These are phyloP conservation scores for Malus sylvestris DNA, from an alignment of 306 rosid species.

Conservation along the genomic window DNA sequence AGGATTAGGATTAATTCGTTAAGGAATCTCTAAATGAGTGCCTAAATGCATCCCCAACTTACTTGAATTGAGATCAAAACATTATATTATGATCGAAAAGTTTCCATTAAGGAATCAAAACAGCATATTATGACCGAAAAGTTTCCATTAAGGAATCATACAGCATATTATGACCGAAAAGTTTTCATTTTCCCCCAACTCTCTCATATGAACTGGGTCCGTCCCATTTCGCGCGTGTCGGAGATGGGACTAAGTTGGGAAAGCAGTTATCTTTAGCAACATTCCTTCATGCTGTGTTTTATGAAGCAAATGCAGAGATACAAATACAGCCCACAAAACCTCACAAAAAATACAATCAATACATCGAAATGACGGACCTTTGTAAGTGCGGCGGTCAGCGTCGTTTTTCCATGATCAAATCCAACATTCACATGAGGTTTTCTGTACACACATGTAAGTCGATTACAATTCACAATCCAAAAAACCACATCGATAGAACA, in stretches of 20 bases:
- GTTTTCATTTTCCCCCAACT: not conserved
- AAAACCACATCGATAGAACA: not conserved
- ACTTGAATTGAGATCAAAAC: slow-evolving; percentile 70
- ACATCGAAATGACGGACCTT: slow-evolving; percentile 43
- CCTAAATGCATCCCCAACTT: slow-evolving; percentile 10
- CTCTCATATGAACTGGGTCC: not conserved
- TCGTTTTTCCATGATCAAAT: slow-evolving; percentile 94
- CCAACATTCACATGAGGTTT: slow-evolving; percentile 94
- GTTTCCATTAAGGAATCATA: no score
- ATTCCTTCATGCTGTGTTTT: not conserved
- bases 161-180: no score
- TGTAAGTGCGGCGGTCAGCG: slow-evolving; percentile 88
- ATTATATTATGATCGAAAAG: not conserved
- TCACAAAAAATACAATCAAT: not conserved
- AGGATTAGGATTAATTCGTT: no score
- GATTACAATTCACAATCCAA: not conserved
- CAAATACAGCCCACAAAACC: not conserved
- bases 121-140: no score
- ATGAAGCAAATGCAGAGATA: not conserved
- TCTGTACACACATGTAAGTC: slow-evolving; percentile 23
- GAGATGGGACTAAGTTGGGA: no score
- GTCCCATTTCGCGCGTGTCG: not conserved
- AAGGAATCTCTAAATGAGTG: not conserved
- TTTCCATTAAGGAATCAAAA: no score
- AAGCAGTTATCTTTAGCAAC: not conserved